These are phyloP conservation scores for Endocalyx cinctus DNA, from an alignment of 2,329 filamentous ascomycete species.

Conservation along the genomic window DNA sequence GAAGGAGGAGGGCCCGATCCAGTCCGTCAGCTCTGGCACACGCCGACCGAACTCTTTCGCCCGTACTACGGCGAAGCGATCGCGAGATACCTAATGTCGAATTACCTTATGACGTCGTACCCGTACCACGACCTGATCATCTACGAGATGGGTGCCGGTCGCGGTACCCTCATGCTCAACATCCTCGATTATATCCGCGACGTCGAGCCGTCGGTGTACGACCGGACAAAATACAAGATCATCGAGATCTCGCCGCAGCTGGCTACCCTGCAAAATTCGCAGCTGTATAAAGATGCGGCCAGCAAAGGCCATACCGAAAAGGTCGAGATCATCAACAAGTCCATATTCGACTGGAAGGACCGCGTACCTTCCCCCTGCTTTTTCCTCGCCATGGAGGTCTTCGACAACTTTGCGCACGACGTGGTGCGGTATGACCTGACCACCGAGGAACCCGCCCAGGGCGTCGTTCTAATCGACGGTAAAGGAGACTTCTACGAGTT, in stretches of 20 bases:
- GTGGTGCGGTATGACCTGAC: constrained; percentile 81
- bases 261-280: constrained; percentile 69
- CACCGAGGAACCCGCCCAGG: constrained; percentile 81
- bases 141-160: constrained; percentile 97
- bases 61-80: constrained; percentile 97
- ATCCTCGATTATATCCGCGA: constrained; percentile 94
- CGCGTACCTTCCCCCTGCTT: constrained; percentile 92
- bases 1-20: constrained; percentile 63
- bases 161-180: constrained; percentile 97
- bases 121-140: constrained; percentile 96
- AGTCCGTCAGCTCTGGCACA: constrained; percentile 94
- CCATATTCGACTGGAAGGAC: constrained; percentile 88
- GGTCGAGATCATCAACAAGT: constrained; percentile 91
- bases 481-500: constrained; percentile 93
- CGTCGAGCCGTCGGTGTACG: constrained; percentile 85
- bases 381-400: constrained; percentile 96
- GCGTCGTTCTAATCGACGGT: constrained; percentile 78
- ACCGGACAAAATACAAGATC: constrained; percentile 87
- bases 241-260: constrained; percentile 90
- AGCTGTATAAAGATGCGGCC: constrained; percentile 62
- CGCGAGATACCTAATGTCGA: constrained; percentile 89
- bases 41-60: constrained; percentile 92
- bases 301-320: constrained; percentile 74
- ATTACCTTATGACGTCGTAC: constrained; percentile 91
- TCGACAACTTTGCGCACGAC: constrained; percentile 98